phyloP scores from a whole-genome alignment of 2,329 filamentous ascomycete genomes.

The Cladophialophora chaetospira region DNA sequence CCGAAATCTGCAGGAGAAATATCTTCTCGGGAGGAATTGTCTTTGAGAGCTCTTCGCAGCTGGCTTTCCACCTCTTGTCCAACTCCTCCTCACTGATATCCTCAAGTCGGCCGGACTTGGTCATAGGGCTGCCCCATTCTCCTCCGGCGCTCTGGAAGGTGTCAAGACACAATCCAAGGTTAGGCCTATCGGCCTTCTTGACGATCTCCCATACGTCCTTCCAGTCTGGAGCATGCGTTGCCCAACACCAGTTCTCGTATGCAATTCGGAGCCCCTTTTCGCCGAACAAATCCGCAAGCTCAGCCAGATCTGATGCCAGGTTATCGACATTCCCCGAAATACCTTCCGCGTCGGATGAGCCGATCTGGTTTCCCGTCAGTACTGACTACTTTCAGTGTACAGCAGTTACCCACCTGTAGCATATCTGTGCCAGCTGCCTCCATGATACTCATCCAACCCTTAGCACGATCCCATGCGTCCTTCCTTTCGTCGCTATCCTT shows the following conservation, averaged over 20 bases:
- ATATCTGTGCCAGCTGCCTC: conserved; percentile 68
- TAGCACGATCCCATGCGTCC: conserved; percentile 64
- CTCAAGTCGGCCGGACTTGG: conserved; percentile 60
- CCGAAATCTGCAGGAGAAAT: conserved; percentile 72
- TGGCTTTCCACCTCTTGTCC: conserved; percentile 54
- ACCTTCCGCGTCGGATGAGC: conserved; percentile 64
- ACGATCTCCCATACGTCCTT: conserved; percentile 70
- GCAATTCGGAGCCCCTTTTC: conserved; percentile 62
- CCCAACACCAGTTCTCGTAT: conserved; percentile 85
- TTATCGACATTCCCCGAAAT: conserved; percentile 55
- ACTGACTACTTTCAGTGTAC: background rate
- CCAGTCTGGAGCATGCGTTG: conserved; percentile 69
- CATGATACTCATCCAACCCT: conserved; percentile 73
- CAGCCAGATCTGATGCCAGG: conserved; percentile 63
- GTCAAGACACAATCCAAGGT: conserved; percentile 74
- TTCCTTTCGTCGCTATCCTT: conserved; percentile 58
- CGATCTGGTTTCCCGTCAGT: conserved; percentile 45
- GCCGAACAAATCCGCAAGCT: conserved; percentile 65
- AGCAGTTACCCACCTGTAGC: conserved; percentile 59
- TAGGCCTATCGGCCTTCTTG: conserved; percentile 60
- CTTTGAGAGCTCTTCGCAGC: conserved; percentile 57
- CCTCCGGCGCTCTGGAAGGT: conserved; percentile 75
- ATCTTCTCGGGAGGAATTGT: conserved; percentile 70
- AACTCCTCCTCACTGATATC: conserved; percentile 57
- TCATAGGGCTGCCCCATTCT: conserved; percentile 73